Evolutionary conservation across 129 eudicot genomes (phyloP), one percentile per base, ranked within the genome.

Genomic region (Solidago caesia): DNA sequence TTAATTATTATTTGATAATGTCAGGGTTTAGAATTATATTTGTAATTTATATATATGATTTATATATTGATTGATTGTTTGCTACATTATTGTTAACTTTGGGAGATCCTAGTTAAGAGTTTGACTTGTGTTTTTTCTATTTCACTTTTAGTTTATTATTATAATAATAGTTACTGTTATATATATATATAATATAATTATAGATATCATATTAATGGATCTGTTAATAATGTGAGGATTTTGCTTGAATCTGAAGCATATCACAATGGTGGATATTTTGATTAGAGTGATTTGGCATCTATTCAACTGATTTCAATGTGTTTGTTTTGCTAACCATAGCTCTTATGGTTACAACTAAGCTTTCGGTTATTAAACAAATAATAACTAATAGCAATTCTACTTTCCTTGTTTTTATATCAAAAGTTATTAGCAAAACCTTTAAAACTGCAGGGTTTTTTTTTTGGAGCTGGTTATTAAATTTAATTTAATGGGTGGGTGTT

Each of bases 41-140:
- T 33, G 3, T 33, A 33, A 33, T 33, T 33, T 33, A 33, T 33
- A 33, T 33, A 21, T 63, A 21, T 43, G 45, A n/a, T n/a, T n/a
- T n/a, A n/a, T n/a, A n/a, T n/a, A n/a, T n/a, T n/a, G n/a, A 33
- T 63, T 74, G 57, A 57, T 76, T 70, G 9, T 15, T 15, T 64
- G 45, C 48, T 7, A 4, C 69, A 53, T 64, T 72, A 68, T 65
- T 72, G 45, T 53, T 65, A 7, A 29, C 6, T 46, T 73, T 43
- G 39, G 53, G 63, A 73, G 70, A 72, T 79, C 78, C 45, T 71
- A 29, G 78, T 44, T 48, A 27, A 16, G 39, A 73, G 59, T 21
- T 79, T 79, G 75, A 79, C 83, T 73, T 58, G 21, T 79, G 79
- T 58, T 70, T 33, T 33, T 33, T 3, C 39, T 33, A 33, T 3